phyloP scores from a whole-genome alignment of 495 filamentous ascomycete genomes.

The Podospora conica region DNA sequence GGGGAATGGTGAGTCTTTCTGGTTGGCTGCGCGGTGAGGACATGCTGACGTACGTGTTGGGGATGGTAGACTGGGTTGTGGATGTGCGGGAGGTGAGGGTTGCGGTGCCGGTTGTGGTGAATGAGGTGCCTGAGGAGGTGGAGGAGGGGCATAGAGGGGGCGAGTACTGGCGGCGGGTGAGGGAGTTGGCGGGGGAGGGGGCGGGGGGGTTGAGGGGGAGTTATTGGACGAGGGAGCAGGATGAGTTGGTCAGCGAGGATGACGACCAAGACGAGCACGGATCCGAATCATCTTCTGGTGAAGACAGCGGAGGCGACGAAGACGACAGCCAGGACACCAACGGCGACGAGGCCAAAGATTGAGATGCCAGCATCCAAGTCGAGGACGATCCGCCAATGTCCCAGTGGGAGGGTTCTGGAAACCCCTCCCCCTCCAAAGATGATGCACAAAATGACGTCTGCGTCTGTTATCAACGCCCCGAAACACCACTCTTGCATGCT shows the following conservation, averaged over 20 bases:
- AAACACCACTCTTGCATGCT: too few relatives aligned
- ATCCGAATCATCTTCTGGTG: background rate
- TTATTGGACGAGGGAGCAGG: background rate
- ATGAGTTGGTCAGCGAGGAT: background rate
- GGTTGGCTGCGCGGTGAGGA: background rate
- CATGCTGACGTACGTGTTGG: background rate
- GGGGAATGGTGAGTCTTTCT: background rate
- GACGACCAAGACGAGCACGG: background rate
- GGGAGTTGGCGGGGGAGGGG: background rate
- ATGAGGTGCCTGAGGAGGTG: constrained; percentile 1
- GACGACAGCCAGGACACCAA: background rate
- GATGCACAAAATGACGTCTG: background rate
- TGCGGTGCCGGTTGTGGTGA: background rate
- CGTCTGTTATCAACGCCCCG: too few relatives aligned
- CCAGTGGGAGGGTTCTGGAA: too few relatives aligned
- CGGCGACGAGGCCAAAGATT: background rate
- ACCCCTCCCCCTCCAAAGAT: too few relatives aligned
- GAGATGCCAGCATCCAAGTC: background rate
- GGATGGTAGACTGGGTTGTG: background rate
- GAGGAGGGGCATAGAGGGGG: constrained; percentile 1
- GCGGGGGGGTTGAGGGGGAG: background rate
- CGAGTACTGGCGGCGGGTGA: background rate
- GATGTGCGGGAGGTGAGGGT: background rate
- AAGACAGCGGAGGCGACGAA: background rate
- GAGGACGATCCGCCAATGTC: background rate